Evolutionary conservation across 1,284 basidiomycete genomes (phyloP).

Genomic region (Tremellales sp.): DNA sequence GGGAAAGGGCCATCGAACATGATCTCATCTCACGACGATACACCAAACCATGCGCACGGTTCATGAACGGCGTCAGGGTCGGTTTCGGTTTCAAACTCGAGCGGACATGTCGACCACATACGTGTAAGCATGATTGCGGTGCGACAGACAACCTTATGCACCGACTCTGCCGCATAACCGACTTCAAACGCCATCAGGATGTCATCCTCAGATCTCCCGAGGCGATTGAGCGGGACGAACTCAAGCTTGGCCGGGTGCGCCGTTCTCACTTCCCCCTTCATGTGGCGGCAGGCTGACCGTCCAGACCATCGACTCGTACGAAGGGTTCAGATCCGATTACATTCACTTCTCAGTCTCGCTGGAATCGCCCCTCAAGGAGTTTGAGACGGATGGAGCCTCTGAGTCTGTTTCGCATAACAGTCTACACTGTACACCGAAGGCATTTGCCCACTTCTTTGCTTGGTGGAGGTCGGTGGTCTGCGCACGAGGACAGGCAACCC

Average conservation of each 20-base stretch:
- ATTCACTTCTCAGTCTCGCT: constrained; percentile 89
- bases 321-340: constrained; percentile 88
- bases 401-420: constrained; percentile 54
- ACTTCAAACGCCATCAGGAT: constrained; percentile 77
- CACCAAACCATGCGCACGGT: constrained; percentile 68
- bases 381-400: constrained; percentile 32
- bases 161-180: constrained; percentile 73
- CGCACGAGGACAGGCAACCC: no score
- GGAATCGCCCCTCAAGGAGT: constrained; percentile 13
- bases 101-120: constrained; percentile 68
- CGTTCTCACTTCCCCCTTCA: no score
- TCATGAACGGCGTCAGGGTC: constrained; percentile 84
- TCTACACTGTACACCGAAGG: constrained; percentile 80
- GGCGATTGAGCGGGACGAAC: constrained; percentile 45
- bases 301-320: constrained; percentile 65
- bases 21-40: constrained; percentile 28
- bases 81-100: constrained; percentile 83
- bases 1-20: constrained; percentile 13
- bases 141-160: constrained; percentile 60
- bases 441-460: constrained; percentile 84
- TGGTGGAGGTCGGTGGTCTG: constrained; percentile 63
- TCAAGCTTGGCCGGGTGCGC: constrained; percentile 54
- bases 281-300: background rate
- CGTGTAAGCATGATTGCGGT: constrained; percentile 55
- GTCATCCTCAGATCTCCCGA: constrained; percentile 61